Percentiles rank a stretch among this genome's conserved stretches.
Evolutionary conservation across 2,329 filamentous ascomycete species (phyloP).

Genomic region (Neodidymelliopsis sp.): DNA sequence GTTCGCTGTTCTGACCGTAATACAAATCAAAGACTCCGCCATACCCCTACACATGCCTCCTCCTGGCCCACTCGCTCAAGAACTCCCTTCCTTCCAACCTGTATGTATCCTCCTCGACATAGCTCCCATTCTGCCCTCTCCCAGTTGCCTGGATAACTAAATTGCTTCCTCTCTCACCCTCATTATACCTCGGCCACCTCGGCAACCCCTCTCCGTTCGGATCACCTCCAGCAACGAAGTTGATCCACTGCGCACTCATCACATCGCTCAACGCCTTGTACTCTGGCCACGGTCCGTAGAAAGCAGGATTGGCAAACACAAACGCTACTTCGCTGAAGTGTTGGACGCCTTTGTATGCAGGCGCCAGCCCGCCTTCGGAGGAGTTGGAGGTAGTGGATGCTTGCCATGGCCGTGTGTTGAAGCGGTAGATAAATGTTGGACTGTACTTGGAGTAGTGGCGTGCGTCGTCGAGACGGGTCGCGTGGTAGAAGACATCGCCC

Average conservation of each 20-base stretch:
- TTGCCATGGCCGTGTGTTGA: slow-evolving; percentile 57
- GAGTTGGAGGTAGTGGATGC: slow-evolving; percentile 32
- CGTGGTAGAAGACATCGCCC: slow-evolving; percentile 66
- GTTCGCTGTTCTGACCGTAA: too few species aligned
- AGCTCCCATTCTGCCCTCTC: slow-evolving; percentile 51
- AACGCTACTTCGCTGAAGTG: slow-evolving; percentile 63
- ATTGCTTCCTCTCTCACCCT: slow-evolving; percentile 48
- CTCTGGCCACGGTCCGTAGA: slow-evolving; percentile 47
- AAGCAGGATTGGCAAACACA: slow-evolving; percentile 54
- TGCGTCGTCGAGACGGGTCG: slow-evolving; percentile 55
- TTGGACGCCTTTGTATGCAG: slow-evolving; percentile 56
- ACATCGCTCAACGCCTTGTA: slow-evolving; percentile 53
- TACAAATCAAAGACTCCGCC: neutral
- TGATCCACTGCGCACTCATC: slow-evolving; percentile 56
- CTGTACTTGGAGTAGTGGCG: slow-evolving; percentile 57
- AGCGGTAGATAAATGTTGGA: slow-evolving; percentile 67
- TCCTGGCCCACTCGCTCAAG: slow-evolving; percentile 46
- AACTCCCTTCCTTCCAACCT: slow-evolving; percentile 53
- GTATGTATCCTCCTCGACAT: slow-evolving; percentile 54
- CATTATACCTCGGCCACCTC: slow-evolving; percentile 53
- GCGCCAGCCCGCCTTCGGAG: slow-evolving; percentile 53
- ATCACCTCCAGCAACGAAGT: slow-evolving; percentile 52
- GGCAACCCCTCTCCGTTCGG: slow-evolving; percentile 47
- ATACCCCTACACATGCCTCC: slow-evolving; percentile 44
- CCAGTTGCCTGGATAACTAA: slow-evolving; percentile 56